phyloP scores from a whole-genome alignment of 176 grass and related monocot species.

The Leersia perrieri region DNA sequence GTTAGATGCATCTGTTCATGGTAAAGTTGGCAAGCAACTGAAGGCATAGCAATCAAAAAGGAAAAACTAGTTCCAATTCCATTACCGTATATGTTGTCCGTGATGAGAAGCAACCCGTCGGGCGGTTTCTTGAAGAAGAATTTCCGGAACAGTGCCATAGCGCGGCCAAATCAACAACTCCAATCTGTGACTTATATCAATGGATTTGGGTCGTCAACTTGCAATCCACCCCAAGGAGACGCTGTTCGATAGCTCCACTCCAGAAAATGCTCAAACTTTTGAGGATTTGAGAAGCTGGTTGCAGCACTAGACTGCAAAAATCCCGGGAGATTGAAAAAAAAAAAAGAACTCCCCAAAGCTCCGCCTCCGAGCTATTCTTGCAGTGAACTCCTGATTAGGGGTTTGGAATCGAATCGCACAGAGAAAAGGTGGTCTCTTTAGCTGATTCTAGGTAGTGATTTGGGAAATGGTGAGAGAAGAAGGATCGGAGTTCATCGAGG shows the following conservation, averaged over 20 bases:
- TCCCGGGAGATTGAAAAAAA: background rate
- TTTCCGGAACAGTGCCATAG: conserved; percentile 61
- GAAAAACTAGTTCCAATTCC: conserved; percentile 12
- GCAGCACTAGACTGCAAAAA: background rate
- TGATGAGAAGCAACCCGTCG: conserved; percentile 72
- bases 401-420: background rate
- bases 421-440: background rate
- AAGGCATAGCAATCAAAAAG: conserved; percentile 23
- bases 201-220: background rate
- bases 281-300: conserved; percentile 9
- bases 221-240: background rate
- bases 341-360: background rate
- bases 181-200: conserved; percentile 4
- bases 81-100: conserved; percentile 70
- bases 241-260: background rate
- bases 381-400: background rate
- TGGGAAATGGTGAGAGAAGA: conserved; percentile 11
- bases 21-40: background rate
- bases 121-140: conserved; percentile 85
- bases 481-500: conserved; percentile 15
- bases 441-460: conserved; percentile 6
- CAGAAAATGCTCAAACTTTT: background rate
- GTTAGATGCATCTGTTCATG: background rate
- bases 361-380: background rate
- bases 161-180: conserved; percentile 8